Conservation (phyloP, 2,329 filamentous ascomycete genomes). For the Alternaria tenuissima region DNA sequence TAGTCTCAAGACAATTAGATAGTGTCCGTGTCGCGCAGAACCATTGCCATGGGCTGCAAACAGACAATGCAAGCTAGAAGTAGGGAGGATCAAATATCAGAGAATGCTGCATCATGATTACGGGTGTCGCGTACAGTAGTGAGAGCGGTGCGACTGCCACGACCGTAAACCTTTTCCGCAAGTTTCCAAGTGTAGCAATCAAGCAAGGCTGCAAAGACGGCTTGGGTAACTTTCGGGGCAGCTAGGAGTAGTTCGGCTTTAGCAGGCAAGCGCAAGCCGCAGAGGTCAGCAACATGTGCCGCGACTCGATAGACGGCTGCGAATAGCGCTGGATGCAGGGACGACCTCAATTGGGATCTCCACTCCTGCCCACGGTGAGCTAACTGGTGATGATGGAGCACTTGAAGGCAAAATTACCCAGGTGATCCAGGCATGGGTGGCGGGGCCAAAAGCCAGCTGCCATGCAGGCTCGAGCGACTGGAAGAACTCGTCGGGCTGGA, state of each 20-base stretch:
- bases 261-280: conserved; percentile 64
- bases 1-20: conserved; percentile 93
- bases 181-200: conserved; percentile 92
- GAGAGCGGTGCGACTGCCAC: conserved; percentile 68
- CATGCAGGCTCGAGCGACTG: conserved; percentile 95
- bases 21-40: conserved; percentile 93
- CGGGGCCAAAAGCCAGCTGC: conserved; percentile 80
- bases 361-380: conserved; percentile 76
- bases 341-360: conserved; percentile 85
- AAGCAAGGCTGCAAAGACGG: conserved; percentile 75
- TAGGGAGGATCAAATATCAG: conserved; percentile 32
- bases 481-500: conserved; percentile 98
- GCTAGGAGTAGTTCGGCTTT: conserved; percentile 74
- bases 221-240: conserved; percentile 79
- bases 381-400: conserved; percentile 16
- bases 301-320: conserved; percentile 74
- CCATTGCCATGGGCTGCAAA: conserved; percentile 92
- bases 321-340: conserved; percentile 89
- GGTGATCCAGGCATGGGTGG: conserved; percentile 88
- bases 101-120: conserved; percentile 22
- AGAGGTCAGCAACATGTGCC: conserved; percentile 63
- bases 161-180: conserved; percentile 75
- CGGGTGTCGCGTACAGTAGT: conserved; percentile 68
- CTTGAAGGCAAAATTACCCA: conserved; percentile 71
- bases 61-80: conserved; percentile 71